Percentiles rank a stretch among this genome's conserved stretches.
Evolutionary conservation across 495 filamentous ascomycete genomes (phyloP).

Genomic region (Penicillium robsamsonii): DNA sequence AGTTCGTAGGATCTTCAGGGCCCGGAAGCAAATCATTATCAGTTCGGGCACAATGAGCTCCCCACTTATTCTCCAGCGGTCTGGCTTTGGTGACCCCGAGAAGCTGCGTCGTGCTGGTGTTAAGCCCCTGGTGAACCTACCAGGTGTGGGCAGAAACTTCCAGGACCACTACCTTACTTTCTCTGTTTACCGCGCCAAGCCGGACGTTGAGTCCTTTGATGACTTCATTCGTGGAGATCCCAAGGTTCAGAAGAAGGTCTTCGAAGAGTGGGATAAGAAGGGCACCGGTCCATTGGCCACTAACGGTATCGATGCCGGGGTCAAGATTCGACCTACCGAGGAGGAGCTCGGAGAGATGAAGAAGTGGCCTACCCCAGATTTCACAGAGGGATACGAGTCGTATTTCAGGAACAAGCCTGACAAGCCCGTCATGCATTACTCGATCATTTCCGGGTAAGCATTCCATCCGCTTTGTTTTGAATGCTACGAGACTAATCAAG

Average conservation of each 20-base stretch:
- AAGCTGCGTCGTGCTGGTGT: slow-evolving; percentile 70
- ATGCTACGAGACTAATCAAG: slow-evolving; percentile 8
- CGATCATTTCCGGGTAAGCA: slow-evolving; percentile 58
- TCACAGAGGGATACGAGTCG: slow-evolving; percentile 66
- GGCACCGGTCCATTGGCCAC: slow-evolving; percentile 79
- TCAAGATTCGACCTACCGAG: slow-evolving; percentile 72
- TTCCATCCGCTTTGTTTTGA: not conserved
- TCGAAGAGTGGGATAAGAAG: slow-evolving; percentile 74
- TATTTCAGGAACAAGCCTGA: slow-evolving; percentile 86
- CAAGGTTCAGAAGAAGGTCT: slow-evolving; percentile 65
- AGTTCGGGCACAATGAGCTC: slow-evolving; percentile 79
- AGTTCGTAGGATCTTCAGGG: slow-evolving; percentile 58
- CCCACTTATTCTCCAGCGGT: slow-evolving; percentile 74
- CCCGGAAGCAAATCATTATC: slow-evolving; percentile 75
- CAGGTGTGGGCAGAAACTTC: slow-evolving; percentile 79
- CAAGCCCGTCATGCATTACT: slow-evolving; percentile 85
- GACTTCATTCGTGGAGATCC: slow-evolving; percentile 76
- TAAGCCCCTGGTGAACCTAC: slow-evolving; percentile 71
- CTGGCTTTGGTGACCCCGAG: slow-evolving; percentile 67
- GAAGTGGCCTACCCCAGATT: slow-evolving; percentile 63
- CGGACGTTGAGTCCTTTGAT: slow-evolving; percentile 74
- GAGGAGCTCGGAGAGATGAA: slow-evolving; percentile 68
- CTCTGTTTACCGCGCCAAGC: slow-evolving; percentile 71
- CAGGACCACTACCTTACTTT: slow-evolving; percentile 86
- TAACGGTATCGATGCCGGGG: slow-evolving; percentile 81